Conservation (phyloP, 768 basidiomycete genomes). For the Austroboletus festivus region DNA sequence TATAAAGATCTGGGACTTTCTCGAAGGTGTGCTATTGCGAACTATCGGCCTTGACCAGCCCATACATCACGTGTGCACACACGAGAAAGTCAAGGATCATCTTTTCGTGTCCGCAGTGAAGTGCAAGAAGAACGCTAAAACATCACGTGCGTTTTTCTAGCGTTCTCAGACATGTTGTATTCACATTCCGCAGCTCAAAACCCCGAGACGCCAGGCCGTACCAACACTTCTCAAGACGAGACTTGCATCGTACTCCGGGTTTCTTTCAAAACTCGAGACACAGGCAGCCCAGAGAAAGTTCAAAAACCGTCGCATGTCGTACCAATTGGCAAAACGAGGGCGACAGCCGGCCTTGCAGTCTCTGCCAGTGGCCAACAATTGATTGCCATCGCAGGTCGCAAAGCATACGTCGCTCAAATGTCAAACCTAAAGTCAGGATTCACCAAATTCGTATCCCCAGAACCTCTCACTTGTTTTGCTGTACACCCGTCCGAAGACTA, state of each 20-base stretch:
- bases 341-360: slow-evolving; percentile 60
- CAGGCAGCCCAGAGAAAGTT: slow-evolving; percentile 40
- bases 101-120: slow-evolving; percentile 69
- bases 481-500: slow-evolving; percentile 89
- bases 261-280: slow-evolving; percentile 45
- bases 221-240: slow-evolving; percentile 38
- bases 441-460: slow-evolving; percentile 79
- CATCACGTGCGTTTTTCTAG: slow-evolving; percentile 12
- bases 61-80: slow-evolving; percentile 68
- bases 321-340: slow-evolving; percentile 64
- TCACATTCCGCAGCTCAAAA: slow-evolving; percentile 14
- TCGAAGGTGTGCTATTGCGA: slow-evolving; percentile 76
- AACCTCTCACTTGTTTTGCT: slow-evolving; percentile 76
- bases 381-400: slow-evolving; percentile 70
- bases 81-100: slow-evolving; percentile 61
- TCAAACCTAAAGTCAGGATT: slow-evolving; percentile 61
- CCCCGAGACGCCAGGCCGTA: not conserved
- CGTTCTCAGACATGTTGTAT: not conserved
- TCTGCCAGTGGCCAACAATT: slow-evolving; percentile 79
- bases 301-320: slow-evolving; percentile 48
- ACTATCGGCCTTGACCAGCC: slow-evolving; percentile 69
- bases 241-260: slow-evolving; percentile 53
- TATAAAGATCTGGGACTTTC: slow-evolving; percentile 89
- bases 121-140: slow-evolving; percentile 42
- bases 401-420: slow-evolving; percentile 69